Percentiles rank a stretch among this genome's conserved stretches.
Conservation (phyloP, 2,329 filamentous ascomycete species). For the Phyllosticta capitalensis region DNA sequence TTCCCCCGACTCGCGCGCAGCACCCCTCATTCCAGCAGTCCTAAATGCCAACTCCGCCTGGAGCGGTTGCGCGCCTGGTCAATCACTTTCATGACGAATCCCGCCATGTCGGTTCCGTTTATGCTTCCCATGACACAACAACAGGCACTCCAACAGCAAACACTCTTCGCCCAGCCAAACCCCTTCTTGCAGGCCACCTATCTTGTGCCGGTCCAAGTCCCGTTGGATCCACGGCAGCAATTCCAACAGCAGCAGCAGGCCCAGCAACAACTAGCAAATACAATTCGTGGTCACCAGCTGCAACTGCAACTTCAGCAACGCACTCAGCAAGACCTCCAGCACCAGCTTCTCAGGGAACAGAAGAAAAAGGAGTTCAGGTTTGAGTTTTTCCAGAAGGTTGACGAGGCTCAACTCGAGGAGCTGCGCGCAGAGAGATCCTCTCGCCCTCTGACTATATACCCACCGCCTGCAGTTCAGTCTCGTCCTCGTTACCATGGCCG, state of each 20-base stretch:
- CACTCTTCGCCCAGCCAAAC: background rate
- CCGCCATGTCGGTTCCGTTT: background rate
- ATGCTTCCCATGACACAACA: background rate
- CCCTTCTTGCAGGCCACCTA: background rate
- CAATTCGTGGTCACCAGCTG: background rate
- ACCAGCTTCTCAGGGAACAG: background rate
- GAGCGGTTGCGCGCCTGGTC: background rate
- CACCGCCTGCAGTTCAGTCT: background rate
- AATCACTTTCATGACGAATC: background rate
- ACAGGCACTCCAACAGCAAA: background rate
- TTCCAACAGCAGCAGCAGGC: background rate
- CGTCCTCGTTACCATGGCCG: background rate
- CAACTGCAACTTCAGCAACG: background rate
- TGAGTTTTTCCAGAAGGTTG: background rate
- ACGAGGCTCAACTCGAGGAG: background rate
- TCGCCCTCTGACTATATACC: background rate
- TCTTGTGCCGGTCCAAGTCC: background rate
- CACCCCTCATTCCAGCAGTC: background rate
- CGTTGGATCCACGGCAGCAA: background rate
- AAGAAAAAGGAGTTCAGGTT: too few species aligned
- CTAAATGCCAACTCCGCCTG: background rate
- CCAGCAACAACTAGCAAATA: background rate
- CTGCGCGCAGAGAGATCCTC: background rate
- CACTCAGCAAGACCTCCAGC: background rate
- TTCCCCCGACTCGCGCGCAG: background rate